These are phyloP conservation scores for Saussurea involucrata DNA, from an alignment of 129 eudicot genomes.

Conservation along the genomic window DNA sequence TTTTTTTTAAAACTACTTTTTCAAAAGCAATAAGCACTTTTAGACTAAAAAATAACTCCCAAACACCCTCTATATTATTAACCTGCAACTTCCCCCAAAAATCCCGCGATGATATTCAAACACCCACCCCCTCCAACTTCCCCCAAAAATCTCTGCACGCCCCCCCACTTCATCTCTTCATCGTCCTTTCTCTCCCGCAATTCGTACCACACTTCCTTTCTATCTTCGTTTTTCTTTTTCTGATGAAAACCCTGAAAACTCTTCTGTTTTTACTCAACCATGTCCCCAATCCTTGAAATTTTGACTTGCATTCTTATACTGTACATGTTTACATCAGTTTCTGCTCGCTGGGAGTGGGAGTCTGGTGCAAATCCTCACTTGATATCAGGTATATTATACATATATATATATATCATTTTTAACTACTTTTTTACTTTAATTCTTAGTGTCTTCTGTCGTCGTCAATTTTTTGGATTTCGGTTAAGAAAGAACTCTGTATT, in stretches of 20 bases:
- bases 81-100: too few species aligned
- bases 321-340: constrained; percentile 15
- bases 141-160: neutral
- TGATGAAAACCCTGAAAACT: constrained; percentile 10
- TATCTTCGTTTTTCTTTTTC: neutral
- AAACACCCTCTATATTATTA: too few species aligned
- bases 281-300: neutral
- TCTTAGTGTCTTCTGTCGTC: neutral
- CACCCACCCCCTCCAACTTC: neutral
- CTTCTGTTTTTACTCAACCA: neutral
- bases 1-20: too few species aligned
- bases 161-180: neutral
- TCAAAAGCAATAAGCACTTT: too few species aligned
- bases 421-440: neutral
- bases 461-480: neutral
- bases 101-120: too few species aligned
- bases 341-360: constrained; percentile 15
- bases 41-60: too few species aligned
- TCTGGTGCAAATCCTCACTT: constrained; percentile 22
- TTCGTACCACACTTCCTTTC: neutral
- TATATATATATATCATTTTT: neutral
- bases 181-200: neutral
- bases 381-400: constrained; percentile 29
- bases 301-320: constrained; percentile 20
- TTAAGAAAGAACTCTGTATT: neutral